A percentile compares a stretch with the other conserved stretches of the same genome.
Conservation (phyloP, 495 filamentous ascomycete species). For the Friedmanniomyces simplex region DNA sequence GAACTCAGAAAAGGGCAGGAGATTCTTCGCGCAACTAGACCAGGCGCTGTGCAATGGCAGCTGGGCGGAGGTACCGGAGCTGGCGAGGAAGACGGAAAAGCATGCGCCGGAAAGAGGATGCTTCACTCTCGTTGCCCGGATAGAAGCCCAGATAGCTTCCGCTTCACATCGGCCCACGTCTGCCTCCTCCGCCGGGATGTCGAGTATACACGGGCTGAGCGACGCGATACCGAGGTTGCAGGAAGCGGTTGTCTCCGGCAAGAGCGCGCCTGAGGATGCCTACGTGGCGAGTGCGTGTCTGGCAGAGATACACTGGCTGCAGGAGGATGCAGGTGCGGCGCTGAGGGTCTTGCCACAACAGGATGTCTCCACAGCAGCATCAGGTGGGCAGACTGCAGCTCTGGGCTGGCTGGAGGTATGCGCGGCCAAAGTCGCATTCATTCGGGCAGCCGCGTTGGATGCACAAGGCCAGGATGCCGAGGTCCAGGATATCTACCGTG, state of each 20-base stretch:
- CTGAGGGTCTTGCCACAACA: constrained; percentile 40
- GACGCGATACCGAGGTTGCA: constrained; percentile 51
- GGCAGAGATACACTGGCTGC: constrained; percentile 66
- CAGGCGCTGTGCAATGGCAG: constrained; percentile 74
- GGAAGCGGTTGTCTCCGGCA: constrained; percentile 54
- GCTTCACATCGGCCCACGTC: constrained; percentile 20
- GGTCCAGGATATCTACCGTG: constrained; percentile 1
- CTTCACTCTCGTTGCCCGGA: constrained; percentile 61
- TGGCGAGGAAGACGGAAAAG: constrained; percentile 83
- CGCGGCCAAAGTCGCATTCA: constrained; percentile 62
- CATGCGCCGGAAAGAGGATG: constrained; percentile 80
- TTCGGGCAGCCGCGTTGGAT: constrained; percentile 38
- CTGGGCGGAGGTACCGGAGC: constrained; percentile 84
- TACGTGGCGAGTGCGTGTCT: constrained; percentile 73
- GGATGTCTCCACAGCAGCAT: constrained; percentile 21
- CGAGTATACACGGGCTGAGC: constrained; percentile 39
- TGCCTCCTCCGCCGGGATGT: constrained; percentile 34
- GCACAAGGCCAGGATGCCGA: constrained; percentile 33
- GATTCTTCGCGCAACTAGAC: constrained; percentile 72
- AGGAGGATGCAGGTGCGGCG: constrained; percentile 43
- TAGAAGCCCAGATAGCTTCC: constrained; percentile 44
- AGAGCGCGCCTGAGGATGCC: constrained; percentile 51
- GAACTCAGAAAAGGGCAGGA: constrained; percentile 57
- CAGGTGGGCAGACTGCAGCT: constrained; percentile 20
- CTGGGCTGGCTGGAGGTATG: constrained; percentile 72